Base-by-base conservation (phyloP, 768 basidiomycete genomes). In the Mycena vitilis region DNA sequence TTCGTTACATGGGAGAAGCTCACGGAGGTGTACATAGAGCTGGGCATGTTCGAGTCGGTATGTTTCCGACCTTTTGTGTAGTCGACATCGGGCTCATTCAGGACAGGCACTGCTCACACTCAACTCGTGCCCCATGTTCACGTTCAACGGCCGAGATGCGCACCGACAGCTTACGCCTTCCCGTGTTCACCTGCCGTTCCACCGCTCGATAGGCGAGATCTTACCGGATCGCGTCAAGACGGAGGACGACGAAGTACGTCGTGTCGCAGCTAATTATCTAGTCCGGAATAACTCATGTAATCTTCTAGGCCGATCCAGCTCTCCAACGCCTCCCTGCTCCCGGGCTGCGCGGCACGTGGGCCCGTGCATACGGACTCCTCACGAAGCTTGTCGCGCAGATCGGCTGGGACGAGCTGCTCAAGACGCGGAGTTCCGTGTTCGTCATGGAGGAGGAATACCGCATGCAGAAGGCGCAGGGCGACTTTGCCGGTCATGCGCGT, bases 71-170 rank as follows among this genome's bases (percentile, higher is more conserved):
- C 67, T 63, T 9, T 22, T 22, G 64, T 18, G 22, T 30, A 18
- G 37, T 40, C 36, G 18, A 38, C 25, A 25, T 23, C 45, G 5
- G 44, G 20, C 37, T 55, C 23, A 53, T 16, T 10, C 54, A 85
- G 11, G 4, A 85, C 48, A 86, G 85, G 95, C 96, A 0, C 83
- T 99, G 16, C 84, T 98, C 48, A 98, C 97, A 1, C 88, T 98
- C 56, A 98, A 98, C 77, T 98, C 96, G n/a, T 98, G 98, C 81
- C 96, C 97, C 3, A 99, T 99, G 98, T 99, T 99, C 81, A 99
- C 98, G 10, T 99, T 94, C 82, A 98, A 98, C 75, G 97, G 98
- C 51, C 90, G 96, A 23, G 98, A 99, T 78, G 85, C 91, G 4
- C 98, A 99, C 77, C 88, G 96, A 5, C 89, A 87, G 77, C 88